A percentile compares a stretch with the other conserved stretches of the same genome.
Conservation (phyloP, 805 yeast species). For the Metschnikowia dekortorum region DNA sequence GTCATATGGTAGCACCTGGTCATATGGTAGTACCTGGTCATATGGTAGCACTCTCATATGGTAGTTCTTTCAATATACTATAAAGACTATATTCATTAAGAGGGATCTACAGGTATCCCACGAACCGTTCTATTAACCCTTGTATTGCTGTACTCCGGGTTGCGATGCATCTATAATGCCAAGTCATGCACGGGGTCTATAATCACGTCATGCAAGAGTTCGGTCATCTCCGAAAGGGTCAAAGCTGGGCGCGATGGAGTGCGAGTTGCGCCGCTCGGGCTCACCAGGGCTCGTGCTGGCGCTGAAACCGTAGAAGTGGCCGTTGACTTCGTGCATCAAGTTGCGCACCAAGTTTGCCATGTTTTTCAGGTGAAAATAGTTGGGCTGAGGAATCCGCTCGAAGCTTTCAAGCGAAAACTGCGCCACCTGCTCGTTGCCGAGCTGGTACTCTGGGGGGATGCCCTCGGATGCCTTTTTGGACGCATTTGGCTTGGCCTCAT, state of each 20-base stretch:
- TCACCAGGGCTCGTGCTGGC: not conserved
- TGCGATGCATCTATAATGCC: not conserved
- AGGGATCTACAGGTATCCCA: too few species aligned
- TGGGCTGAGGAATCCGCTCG: slow-evolving; percentile 37
- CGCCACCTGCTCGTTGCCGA: slow-evolving; percentile 36
- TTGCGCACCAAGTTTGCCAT: slow-evolving; percentile 43
- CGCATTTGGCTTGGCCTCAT: not conserved
- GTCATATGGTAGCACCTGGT: too few species aligned
- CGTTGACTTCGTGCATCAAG: slow-evolving; percentile 40
- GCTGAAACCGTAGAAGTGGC: slow-evolving; percentile 40
- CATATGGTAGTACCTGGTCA: too few species aligned
- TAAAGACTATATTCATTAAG: too few species aligned
- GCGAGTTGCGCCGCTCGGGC: slow-evolving; percentile 8
- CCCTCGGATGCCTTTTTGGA: slow-evolving; percentile 3
- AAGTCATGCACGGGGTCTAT: not conserved
- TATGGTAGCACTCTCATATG: too few species aligned
- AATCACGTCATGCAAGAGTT: not conserved
- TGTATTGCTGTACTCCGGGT: too few species aligned
- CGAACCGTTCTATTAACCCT: too few species aligned
- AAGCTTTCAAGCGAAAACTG: slow-evolving; percentile 44
- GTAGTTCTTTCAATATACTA: too few species aligned
- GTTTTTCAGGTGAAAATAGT: slow-evolving; percentile 50
- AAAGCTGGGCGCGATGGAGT: slow-evolving; percentile 13
- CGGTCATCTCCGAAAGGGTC: slow-evolving; percentile 13
- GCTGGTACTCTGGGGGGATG: slow-evolving; percentile 36